A percentile compares a stretch with the other conserved stretches of the same genome.
Evolutionary conservation across 345 rosid genomes (phyloP).

Genomic region (Pistacia atlantica): DNA sequence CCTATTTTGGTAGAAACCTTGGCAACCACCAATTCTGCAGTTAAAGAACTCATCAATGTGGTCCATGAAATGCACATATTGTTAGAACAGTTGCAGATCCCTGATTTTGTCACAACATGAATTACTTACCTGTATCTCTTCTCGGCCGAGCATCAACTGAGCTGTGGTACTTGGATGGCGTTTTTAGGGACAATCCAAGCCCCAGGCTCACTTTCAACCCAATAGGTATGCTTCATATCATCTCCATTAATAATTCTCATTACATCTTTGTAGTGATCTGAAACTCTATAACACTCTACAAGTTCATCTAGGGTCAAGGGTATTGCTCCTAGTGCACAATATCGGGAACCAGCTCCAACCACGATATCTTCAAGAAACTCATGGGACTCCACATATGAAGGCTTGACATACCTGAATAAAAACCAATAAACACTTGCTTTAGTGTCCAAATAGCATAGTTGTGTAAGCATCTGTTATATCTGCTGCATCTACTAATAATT

Average conservation of each 20-base stretch:
- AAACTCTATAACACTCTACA: conserved; percentile 23
- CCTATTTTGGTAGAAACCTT: conserved; percentile 30
- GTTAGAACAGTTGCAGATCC: background rate
- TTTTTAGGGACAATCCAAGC: conserved; percentile 29
- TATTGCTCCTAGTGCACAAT: conserved; percentile 28
- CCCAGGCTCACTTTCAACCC: conserved; percentile 43
- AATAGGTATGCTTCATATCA: conserved; percentile 29
- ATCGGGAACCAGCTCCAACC: conserved; percentile 31
- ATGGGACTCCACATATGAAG: conserved; percentile 30
- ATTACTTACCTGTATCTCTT: conserved; percentile 28
- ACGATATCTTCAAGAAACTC: conserved; percentile 36
- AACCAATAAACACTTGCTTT: background rate
- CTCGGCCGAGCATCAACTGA: conserved; percentile 20
- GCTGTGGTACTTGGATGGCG: conserved; percentile 18
- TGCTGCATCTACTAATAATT: background rate
- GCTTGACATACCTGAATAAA: conserved; percentile 30
- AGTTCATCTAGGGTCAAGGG: conserved; percentile 31
- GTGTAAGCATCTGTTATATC: background rate
- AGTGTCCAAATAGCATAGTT: background rate
- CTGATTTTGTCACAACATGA: background rate
- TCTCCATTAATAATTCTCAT: conserved; percentile 26
- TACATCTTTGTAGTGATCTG: conserved; percentile 41
- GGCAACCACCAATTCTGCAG: conserved; percentile 32
- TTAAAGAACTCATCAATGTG: background rate
- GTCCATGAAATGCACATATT: background rate